Evolutionary conservation across 495 filamentous ascomycete genomes (phyloP), one percentile per base, ranked within the genome.

Genomic region (Aspergillus olivimuriae): DNA sequence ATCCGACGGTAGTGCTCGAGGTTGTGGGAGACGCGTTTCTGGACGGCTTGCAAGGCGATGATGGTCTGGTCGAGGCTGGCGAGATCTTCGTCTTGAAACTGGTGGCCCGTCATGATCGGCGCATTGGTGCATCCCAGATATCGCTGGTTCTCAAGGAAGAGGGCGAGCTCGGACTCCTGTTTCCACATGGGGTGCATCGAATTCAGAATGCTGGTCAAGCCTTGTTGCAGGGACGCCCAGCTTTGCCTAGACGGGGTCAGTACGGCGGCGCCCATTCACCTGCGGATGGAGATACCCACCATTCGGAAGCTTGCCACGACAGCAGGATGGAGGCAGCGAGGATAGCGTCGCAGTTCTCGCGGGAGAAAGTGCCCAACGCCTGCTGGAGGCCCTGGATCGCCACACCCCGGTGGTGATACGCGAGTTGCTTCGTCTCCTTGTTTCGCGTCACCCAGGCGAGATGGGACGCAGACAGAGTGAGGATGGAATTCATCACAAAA

Each of bases 251-350:
- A 61, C 48, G 46, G 54, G 67, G 36, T 66, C 41, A 65, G 65
- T 52, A 46, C 34, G n/a, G n/a, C n/a, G n/a, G n/a, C n/a, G n/a
- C n/a, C n/a, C n/a, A n/a, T n/a, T n/a, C n/a, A n/a, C n/a, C n/a
- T n/a, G n/a, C n/a, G n/a, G n/a, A n/a, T 65, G 32, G 42, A 26
- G 41, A 45, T 54, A 73, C 87, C 75, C 72, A 95, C 92, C 89
- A 96, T 68, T 97, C 92, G 50, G 83, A 89, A 46, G 87, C 86
- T 68, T 97, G 92, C 94, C 94, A 98, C 34, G 91, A 91, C 34
- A 98, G 72, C 37, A 97, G 74, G 24, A 95, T 81, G 10, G 90
- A 97, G 19, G 92, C 87, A 39, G 90, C 92, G 21, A 98, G 75
- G 43, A 95, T 83, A 26, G 91, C 87, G 66, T 98, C 91, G 11